Percentiles rank a stretch among this genome's conserved stretches.
Conservation (phyloP, 2,329 filamentous ascomycete species). For the Botrytis galanthina region DNA sequence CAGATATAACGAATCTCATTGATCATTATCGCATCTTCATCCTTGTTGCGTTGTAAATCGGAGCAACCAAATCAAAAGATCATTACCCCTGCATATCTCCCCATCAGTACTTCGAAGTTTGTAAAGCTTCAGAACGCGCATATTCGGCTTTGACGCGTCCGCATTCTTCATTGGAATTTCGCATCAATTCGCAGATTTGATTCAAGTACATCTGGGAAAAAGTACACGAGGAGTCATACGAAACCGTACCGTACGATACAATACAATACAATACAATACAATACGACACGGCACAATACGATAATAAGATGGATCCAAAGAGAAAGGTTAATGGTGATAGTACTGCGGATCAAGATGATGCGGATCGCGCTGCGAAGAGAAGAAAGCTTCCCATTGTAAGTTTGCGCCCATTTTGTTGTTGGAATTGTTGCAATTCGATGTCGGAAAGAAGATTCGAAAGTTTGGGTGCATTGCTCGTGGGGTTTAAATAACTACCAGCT, state of each 20-base stretch:
- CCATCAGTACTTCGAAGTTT: slow-evolving; percentile 19
- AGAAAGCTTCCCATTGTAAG: slow-evolving; percentile 55
- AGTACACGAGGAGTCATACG: not conserved
- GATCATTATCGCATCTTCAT: slow-evolving; percentile 12
- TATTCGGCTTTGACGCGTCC: slow-evolving; percentile 20
- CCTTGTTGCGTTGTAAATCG: slow-evolving; percentile 4
- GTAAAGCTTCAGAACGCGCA: slow-evolving; percentile 20
- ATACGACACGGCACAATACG: slow-evolving; percentile 1
- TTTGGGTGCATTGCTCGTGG: slow-evolving; percentile 18
- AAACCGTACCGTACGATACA: not conserved
- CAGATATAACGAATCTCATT: not conserved
- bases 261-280: not conserved
- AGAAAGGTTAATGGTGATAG: slow-evolving; percentile 49
- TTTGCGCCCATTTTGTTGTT: slow-evolving; percentile 30
- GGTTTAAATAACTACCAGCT: slow-evolving; percentile 19
- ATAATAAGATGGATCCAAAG: slow-evolving; percentile 45
- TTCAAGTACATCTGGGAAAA: not conserved
- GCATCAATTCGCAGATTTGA: slow-evolving; percentile 19
- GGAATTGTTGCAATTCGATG: slow-evolving; percentile 19
- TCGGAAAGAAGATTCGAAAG: slow-evolving; percentile 18
- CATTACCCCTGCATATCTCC: slow-evolving; percentile 19
- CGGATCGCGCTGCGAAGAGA: slow-evolving; percentile 56
- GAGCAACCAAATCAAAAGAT: slow-evolving; percentile 10
- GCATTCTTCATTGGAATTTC: slow-evolving; percentile 10
- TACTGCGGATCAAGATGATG: slow-evolving; percentile 48